Conservation (phyloP, 2,329 filamentous ascomycete genomes). For the Arthrobotrys iridis region DNA sequence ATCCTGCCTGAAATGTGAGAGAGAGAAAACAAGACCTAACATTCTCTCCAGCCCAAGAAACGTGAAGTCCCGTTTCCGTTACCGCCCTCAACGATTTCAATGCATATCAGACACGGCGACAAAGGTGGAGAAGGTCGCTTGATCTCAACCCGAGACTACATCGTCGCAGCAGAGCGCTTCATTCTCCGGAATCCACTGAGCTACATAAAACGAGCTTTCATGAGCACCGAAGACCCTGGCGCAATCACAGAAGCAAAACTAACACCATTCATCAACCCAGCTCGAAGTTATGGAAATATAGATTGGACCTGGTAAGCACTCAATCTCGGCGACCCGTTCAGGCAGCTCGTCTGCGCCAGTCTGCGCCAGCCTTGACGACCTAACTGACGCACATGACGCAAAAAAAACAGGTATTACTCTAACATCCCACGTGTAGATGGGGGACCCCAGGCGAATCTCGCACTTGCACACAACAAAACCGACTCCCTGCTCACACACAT, state of each 20-base stretch:
- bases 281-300: conserved; percentile 30
- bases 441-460: conserved; percentile 36
- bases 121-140: conserved; percentile 47
- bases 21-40: not conserved
- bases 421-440: conserved; percentile 47
- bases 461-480: conserved; percentile 40
- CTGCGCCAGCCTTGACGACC: not conserved
- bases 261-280: conserved; percentile 39
- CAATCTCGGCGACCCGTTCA: not conserved
- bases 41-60: not conserved
- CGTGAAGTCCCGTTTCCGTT: conserved; percentile 36
- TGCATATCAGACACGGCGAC: conserved; percentile 49
- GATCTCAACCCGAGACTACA: conserved; percentile 44
- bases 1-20: not conserved
- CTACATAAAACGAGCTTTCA: conserved; percentile 47
- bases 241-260: conserved; percentile 27
- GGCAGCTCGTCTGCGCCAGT: not conserved
- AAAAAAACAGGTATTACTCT: conserved; percentile 39
- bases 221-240: conserved; percentile 48
- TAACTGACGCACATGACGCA: conserved; percentile 1
- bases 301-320: conserved; percentile 50
- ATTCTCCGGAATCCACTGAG: conserved; percentile 33
- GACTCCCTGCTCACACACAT: conserved; percentile 45
- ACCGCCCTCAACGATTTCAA: conserved; percentile 41
- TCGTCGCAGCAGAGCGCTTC: conserved; percentile 43